These are phyloP conservation scores for Raphidocelis subcapitata DNA, from an alignment of 139 green algal species.

Conservation along the genomic window DNA sequence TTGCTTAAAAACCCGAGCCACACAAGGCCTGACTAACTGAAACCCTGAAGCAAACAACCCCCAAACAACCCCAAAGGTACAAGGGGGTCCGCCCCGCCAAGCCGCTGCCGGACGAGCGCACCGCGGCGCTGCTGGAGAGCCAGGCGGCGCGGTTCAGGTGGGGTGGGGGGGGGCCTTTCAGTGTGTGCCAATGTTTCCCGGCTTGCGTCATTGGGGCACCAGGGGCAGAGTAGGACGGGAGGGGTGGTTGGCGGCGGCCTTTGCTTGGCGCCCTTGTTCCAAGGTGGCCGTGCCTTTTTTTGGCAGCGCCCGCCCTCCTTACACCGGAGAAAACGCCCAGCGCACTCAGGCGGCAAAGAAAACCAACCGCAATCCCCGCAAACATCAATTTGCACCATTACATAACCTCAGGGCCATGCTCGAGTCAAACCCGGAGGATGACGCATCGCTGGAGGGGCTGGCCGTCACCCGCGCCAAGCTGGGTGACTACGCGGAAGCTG, in stretches of 20 bases:
- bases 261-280: neutral
- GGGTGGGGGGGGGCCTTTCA: too few relatives aligned
- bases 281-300: neutral
- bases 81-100: constrained; percentile 31
- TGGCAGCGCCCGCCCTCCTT: too few relatives aligned
- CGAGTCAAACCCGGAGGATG: neutral
- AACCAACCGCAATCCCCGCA: too few relatives aligned
- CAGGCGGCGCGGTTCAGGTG: constrained; percentile 21
- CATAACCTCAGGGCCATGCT: neutral
- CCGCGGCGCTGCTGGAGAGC: constrained; percentile 31
- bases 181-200: too few relatives aligned
- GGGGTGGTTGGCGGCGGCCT: constrained; percentile 1
- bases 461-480: constrained; percentile 49
- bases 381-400: too few relatives aligned
- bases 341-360: too few relatives aligned
- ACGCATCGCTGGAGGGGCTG: constrained; percentile 25
- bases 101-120: constrained; percentile 35
- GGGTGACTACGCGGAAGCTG: constrained; percentile 42
- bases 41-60: too few relatives aligned
- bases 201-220: too few relatives aligned
- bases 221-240: constrained; percentile 27
- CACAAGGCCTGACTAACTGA: too few relatives aligned
- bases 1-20: too few relatives aligned
- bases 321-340: too few relatives aligned
- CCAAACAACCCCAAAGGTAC: neutral